Base-by-base conservation (phyloP, 2,329 filamentous ascomycete genomes). In the Xylaria sp. region DNA sequence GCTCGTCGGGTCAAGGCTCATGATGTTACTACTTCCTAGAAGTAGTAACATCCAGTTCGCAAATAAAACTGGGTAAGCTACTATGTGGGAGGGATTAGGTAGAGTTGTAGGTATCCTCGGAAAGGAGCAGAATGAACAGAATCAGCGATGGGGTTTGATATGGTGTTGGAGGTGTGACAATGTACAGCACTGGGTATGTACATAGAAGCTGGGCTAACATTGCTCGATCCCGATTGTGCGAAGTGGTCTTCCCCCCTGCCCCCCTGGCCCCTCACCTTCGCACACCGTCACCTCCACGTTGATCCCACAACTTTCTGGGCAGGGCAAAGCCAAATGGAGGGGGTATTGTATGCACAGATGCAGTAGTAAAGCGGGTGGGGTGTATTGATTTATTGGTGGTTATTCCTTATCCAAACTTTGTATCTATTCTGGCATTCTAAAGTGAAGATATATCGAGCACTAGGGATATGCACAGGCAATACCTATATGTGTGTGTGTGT, bases 261-360 rank as follows among this genome's bases (percentile, higher is more conserved):
- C 19, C 11, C 16, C 13, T 29, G 13, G 24, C 26, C 26, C 53
- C 56, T 56, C 56, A 56, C 53, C 52, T 56, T 52, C 48, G 39
- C 19, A 56, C 56, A 59, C 50, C 56, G 56, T 59, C 56, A 56
- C 52, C 39, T 44, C 51, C 22, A 19, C 39, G 41, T 54, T 48
- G 42, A 50, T 53, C 44, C 22, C 50, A 50, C 38, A 34, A 26
- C 43, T 18, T 17, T 43, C 22, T 47, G 50, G 46, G 44, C 22
- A 16, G 18, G 39, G 17, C 26, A 42, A 55, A 48, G 44, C 40
- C 44, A 48, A 41, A 21, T 3, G 44, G 53, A 52, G 44, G 48
- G 48, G 48, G n/a, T n/a, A n/a, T n/a, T n/a, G n/a, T n/a, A n/a
- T n/a, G n/a, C n/a, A n/a, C n/a, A n/a, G n/a, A n/a, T n/a, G n/a